Percentiles rank a stretch among this genome's conserved stretches.
Evolutionary conservation across 305 asterid species (phyloP).

Genomic region (Andrographis paniculata): DNA sequence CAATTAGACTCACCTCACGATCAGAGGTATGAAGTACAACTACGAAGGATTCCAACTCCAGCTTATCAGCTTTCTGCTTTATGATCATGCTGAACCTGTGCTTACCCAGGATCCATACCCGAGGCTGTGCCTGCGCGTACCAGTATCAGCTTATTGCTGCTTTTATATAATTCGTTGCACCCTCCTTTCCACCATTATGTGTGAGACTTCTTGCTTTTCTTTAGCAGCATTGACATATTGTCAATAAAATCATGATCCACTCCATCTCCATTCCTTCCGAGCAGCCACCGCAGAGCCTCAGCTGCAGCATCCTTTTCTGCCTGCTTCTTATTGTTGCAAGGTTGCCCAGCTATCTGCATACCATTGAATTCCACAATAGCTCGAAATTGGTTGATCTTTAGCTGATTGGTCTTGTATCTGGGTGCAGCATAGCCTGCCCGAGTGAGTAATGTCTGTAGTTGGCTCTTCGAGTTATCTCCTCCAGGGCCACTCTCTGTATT

Average conservation of each 20-base stretch:
- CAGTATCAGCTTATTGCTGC: too few species aligned
- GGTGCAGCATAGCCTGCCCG: constrained; percentile 84
- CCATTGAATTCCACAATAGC: constrained; percentile 68
- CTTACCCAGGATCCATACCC: too few species aligned
- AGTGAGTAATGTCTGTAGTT: constrained; percentile 73
- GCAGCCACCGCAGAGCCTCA: constrained; percentile 80
- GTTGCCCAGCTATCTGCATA: constrained; percentile 60
- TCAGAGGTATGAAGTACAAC: too few species aligned
- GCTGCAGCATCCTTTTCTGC: constrained; percentile 96
- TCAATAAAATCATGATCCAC: constrained; percentile 42
- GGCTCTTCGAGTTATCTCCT: constrained; percentile 89
- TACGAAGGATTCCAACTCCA: too few species aligned
- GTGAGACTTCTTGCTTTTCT: constrained; percentile 71
- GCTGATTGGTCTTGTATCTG: constrained; percentile 55
- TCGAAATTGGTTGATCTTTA: constrained; percentile 50
- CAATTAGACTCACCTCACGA: too few species aligned
- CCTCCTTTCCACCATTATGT: constrained; percentile 24
- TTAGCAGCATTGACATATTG: constrained; percentile 60
- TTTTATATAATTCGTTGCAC: too few species aligned
- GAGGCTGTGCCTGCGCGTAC: too few species aligned
- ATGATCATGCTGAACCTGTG: too few species aligned
- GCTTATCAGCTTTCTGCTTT: too few species aligned
- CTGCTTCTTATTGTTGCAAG: constrained; percentile 82
- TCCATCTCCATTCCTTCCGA: constrained; percentile 43
- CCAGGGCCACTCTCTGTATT: constrained; percentile 74